Base-by-base conservation (phyloP, 2,329 filamentous ascomycete species). In the Colletotrichum nymphaeae region DNA sequence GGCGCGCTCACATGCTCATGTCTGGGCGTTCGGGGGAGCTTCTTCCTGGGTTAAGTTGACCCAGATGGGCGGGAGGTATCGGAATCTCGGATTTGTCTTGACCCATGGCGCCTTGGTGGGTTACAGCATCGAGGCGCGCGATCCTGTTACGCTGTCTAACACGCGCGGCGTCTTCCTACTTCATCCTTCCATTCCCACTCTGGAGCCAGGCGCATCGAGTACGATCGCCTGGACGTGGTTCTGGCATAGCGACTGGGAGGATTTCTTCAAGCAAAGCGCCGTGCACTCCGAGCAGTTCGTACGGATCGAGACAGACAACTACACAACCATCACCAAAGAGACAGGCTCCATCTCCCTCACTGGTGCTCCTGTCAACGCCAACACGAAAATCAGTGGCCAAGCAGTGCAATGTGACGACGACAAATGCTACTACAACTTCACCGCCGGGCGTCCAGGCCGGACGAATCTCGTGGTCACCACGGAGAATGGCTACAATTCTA, bases 111-210 rank as follows among this genome's bases (percentile, higher is more conserved):
- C 73, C 4, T 14, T 74, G n/a, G 49, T 49, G 14, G 70, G 73
- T 8, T 74, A 74, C 69, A 74, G 73, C 53, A 73, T 74, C 22
- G 70, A 74, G 56, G 60, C 65, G 32, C 70, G 73, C 16, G 70
- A 74, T 28, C 66, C 64, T 14, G 55, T 73, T 16, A 55, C 62
- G 5, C 62, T 69, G 30, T 74, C 70, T 5, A 74, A 74, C 16
- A 74, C 73, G 19, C 69, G 73, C 1, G 70, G 73, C 5, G 70
- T 73, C 3, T 74, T 74, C 28, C 60, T 74, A 12, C 62, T 74
- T 7, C 73, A 74, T 32, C 70, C 73, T 8, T 24, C 60, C 2
- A 42, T 74, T 26, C 65, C 70, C 2, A 11, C 58, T 7, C 65
- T 74, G 19, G 64, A 67, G 5, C 73, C 73, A 5, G 70, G 60